Percentiles rank a stretch among this genome's conserved stretches.
These are phyloP conservation scores for Scutellaria baicalensis DNA, from an alignment of 257 asterid species.

Conservation along the genomic window DNA sequence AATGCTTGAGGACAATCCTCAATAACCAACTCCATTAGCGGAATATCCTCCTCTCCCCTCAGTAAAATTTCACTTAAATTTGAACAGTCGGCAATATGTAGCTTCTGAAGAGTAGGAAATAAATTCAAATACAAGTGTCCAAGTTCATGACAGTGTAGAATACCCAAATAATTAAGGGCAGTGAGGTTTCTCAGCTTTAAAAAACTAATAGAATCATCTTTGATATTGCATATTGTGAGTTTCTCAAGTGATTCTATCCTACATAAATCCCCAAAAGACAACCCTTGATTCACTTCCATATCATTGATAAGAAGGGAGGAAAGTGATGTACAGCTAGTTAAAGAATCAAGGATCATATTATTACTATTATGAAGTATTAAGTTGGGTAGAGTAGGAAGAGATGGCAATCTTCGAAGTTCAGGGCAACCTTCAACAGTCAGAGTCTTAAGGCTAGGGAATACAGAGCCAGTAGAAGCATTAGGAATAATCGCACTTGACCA, in stretches of 20 bases:
- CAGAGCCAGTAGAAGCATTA: not conserved
- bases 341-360: not conserved
- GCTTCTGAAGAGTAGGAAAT: not conserved
- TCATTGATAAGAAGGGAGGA: constrained; percentile 4
- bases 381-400: constrained; percentile 4
- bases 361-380: not conserved
- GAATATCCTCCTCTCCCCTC: not conserved
- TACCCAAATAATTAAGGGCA: not conserved
- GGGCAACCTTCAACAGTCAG: constrained; percentile 5
- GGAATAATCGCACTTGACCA: not conserved
- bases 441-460: not conserved
- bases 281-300: not conserved
- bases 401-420: constrained; percentile 2
- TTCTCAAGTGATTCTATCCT: not conserved
- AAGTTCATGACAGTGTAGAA: constrained; percentile 1
- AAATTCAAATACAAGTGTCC: not conserved
- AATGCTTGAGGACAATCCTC: not conserved
- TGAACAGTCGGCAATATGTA: not conserved
- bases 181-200: not conserved
- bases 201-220: not conserved
- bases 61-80: not conserved
- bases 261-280: not conserved
- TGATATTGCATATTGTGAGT: not conserved
- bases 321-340: not conserved
- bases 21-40: not conserved